Conservation (phyloP, 2,329 filamentous ascomycete genomes). For the Lasiodiplodia sp. region DNA sequence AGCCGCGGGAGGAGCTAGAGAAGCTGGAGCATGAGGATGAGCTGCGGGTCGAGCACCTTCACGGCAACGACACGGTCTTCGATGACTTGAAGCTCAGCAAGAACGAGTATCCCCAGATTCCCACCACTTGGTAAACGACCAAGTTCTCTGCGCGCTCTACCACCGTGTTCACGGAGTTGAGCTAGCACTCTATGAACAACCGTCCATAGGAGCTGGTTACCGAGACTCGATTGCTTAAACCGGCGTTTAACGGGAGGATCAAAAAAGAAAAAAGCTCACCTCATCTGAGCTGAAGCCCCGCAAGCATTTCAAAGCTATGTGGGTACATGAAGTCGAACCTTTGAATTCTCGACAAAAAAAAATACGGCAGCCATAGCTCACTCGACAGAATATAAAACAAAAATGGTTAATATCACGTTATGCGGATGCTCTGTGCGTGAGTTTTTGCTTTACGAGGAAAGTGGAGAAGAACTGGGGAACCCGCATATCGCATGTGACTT, state of each 20-base stretch:
- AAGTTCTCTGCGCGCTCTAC: neutral
- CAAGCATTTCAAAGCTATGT: neutral
- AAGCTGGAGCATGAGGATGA: conserved; percentile 78
- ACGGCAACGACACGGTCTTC: conserved; percentile 67
- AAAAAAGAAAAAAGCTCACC: neutral
- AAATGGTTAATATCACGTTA: neutral
- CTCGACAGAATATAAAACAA: neutral
- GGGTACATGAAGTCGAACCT: neutral
- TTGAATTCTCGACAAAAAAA: neutral
- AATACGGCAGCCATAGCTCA: too few species aligned
- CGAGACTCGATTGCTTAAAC: neutral
- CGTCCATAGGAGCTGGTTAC: neutral
- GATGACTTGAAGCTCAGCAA: conserved; percentile 66
- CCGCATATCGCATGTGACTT: neutral
- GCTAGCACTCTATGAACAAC: neutral
- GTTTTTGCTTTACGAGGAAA: neutral
- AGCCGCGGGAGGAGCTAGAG: conserved; percentile 74
- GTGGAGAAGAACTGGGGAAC: neutral
- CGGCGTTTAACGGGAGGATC: neutral
- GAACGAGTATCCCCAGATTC: conserved; percentile 69
- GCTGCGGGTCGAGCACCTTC: conserved; percentile 67
- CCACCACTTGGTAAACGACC: conserved; percentile 63
- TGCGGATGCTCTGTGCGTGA: neutral
- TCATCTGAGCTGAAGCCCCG: neutral
- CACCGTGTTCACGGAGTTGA: neutral